Evolutionary conservation across 768 basidiomycete species (phyloP).

Genomic region (Russula earlei): DNA sequence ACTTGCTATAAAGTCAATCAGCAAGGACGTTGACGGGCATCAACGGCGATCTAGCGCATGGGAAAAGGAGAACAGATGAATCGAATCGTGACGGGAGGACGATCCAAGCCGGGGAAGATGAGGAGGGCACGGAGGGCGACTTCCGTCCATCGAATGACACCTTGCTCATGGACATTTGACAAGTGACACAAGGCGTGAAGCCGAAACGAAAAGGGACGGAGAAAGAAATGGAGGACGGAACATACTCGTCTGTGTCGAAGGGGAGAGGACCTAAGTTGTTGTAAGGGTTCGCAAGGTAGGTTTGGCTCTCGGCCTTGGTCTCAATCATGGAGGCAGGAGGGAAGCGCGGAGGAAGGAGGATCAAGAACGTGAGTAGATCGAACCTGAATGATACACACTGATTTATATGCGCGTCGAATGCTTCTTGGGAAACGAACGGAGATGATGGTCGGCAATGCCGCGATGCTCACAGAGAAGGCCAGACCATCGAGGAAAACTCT

Average conservation of each 20-base stretch:
- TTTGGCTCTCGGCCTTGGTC: constrained; percentile 13
- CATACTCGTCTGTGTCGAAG: constrained; percentile 12
- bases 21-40: constrained; percentile 13
- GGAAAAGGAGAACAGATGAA: constrained; percentile 12
- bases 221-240: neutral
- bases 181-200: constrained; percentile 11
- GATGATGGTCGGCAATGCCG: constrained; percentile 18
- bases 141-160: constrained; percentile 13
- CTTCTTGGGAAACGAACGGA: constrained; percentile 16
- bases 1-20: constrained; percentile 22
- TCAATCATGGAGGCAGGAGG: constrained; percentile 19
- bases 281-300: constrained; percentile 5
- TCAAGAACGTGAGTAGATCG: constrained; percentile 18
- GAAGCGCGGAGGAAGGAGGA: constrained; percentile 19
- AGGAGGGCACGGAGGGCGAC: neutral
- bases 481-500: constrained; percentile 17
- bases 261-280: constrained; percentile 11
- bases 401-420: constrained; percentile 15
- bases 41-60: constrained; percentile 16
- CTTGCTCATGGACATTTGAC: constrained; percentile 16
- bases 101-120: constrained; percentile 10
- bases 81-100: constrained; percentile 12
- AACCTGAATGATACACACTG: constrained; percentile 13
- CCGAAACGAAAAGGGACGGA: neutral
- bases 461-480: constrained; percentile 18